Evolutionary conservation across 495 filamentous ascomycete species (phyloP).

Genomic region (Friedmanniomyces endolithicus): DNA sequence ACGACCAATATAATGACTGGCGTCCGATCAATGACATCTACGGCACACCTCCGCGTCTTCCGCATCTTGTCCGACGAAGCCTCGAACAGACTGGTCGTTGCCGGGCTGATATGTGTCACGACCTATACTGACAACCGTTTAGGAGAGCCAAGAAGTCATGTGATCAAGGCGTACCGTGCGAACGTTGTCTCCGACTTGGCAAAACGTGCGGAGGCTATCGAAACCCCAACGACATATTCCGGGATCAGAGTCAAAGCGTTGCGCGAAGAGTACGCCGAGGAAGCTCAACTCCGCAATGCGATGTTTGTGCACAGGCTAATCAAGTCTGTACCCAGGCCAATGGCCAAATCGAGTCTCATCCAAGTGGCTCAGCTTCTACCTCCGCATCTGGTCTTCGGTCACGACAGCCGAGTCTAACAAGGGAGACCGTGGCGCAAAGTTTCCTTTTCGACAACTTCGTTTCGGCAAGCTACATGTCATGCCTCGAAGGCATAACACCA

Average conservation of each 20-base stretch:
- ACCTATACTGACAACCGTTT: neutral
- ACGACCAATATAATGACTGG: neutral
- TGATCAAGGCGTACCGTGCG: slow-evolving; percentile 12
- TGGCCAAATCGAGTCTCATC: neutral
- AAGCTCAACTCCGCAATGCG: neutral
- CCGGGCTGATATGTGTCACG: no score
- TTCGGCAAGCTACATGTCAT: neutral
- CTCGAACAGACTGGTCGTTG: no score
- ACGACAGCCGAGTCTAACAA: neutral
- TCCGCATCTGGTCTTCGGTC: neutral
- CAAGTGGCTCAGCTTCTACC: neutral
- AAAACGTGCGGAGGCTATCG: slow-evolving; percentile 17
- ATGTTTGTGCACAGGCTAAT: neutral
- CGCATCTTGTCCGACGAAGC: no score
- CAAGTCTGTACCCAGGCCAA: neutral
- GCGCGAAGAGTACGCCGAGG: neutral
- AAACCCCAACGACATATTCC: slow-evolving; percentile 10
- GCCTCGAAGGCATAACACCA: neutral
- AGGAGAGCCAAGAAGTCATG: slow-evolving; percentile 14
- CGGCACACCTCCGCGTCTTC: neutral
- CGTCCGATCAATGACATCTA: no score
- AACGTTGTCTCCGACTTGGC: slow-evolving; percentile 10
- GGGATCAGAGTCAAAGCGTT: slow-evolving; percentile 7
- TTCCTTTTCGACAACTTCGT: slow-evolving; percentile 17
- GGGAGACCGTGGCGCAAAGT: neutral